These are phyloP conservation scores for Thalassiosira profunda DNA, from an alignment of 108 stramenopile genomes.

Conservation along the genomic window DNA sequence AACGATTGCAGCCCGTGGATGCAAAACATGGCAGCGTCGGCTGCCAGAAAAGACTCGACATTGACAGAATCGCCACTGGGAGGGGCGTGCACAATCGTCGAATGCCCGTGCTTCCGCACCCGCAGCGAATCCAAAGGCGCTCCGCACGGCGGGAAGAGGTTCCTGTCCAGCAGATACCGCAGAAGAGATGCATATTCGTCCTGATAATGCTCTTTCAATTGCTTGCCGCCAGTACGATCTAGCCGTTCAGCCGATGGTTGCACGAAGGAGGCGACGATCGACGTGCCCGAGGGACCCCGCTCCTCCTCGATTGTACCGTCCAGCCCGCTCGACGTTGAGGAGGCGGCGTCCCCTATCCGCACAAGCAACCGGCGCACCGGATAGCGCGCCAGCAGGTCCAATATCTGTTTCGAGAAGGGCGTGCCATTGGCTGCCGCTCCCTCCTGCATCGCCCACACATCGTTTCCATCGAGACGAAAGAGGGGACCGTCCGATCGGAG, in stretches of 20 bases:
- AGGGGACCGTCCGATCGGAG: slow-evolving; percentile 27
- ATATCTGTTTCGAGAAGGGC: slow-evolving; percentile 32
- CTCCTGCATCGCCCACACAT: not conserved
- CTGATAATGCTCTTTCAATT: slow-evolving; percentile 13
- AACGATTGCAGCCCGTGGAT: slow-evolving; percentile 32
- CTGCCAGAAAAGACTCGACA: slow-evolving; percentile 41
- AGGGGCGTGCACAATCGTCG: slow-evolving; percentile 17
- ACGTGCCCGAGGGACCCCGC: slow-evolving; percentile 26
- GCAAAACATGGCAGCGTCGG: slow-evolving; percentile 44
- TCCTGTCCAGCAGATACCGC: slow-evolving; percentile 33
- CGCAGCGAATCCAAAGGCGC: slow-evolving; percentile 45
- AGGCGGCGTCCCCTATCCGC: slow-evolving; percentile 34
- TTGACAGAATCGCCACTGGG: slow-evolving; percentile 6
- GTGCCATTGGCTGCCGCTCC: slow-evolving; percentile 16
- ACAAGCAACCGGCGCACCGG: slow-evolving; percentile 29
- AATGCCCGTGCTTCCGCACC: slow-evolving; percentile 48
- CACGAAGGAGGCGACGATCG: slow-evolving; percentile 18
- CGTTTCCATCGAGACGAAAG: slow-evolving; percentile 1
- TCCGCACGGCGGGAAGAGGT: slow-evolving; percentile 42
- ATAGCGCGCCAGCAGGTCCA: slow-evolving; percentile 26
- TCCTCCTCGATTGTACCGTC: no score
- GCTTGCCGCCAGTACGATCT: not conserved
- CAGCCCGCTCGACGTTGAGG: not conserved
- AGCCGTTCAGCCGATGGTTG: not conserved
- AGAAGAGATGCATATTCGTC: slow-evolving; percentile 34